These are phyloP conservation scores for Gyromitra esculenta DNA, from an alignment of 2,329 filamentous ascomycete genomes.

Conservation along the genomic window DNA sequence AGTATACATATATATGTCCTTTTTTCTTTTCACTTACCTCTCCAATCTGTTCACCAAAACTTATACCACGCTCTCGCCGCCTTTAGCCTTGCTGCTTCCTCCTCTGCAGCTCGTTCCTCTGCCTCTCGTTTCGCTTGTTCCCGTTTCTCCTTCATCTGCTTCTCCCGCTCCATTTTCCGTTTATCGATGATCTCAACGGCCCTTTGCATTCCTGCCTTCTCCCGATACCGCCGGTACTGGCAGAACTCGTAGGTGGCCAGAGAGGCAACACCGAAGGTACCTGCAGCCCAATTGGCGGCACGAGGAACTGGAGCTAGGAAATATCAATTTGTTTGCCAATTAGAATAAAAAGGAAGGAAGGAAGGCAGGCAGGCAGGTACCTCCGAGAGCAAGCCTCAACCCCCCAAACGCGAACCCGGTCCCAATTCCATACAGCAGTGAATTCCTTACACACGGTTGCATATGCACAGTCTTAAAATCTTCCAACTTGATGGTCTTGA, in stretches of 20 bases:
- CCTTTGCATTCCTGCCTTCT: conserved; percentile 83
- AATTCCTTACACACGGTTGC: conserved; percentile 83
- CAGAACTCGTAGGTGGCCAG: conserved; percentile 84
- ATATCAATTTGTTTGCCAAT: conserved; percentile 61
- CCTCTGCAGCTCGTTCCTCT: conserved; percentile 49
- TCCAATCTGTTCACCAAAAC: conserved; percentile 49
- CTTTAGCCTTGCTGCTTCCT: conserved; percentile 42
- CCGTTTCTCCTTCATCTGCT: conserved; percentile 62
- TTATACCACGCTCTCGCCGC: conserved; percentile 55
- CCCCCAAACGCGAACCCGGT: conserved; percentile 79
- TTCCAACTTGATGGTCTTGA: conserved; percentile 72
- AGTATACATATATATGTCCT: conserved; percentile 34
- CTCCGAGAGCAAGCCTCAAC: conserved; percentile 75
- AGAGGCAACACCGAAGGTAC: conserved; percentile 75
- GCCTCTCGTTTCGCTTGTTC: conserved; percentile 60
- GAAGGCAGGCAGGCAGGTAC: conserved; percentile 15
- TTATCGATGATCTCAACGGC: conserved; percentile 83
- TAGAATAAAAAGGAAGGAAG: conserved; percentile 25
- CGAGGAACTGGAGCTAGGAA: conserved; percentile 70
- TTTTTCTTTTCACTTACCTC: conserved; percentile 50
- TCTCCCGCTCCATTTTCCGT: conserved; percentile 74
- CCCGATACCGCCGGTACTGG: conserved; percentile 75
- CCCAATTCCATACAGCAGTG: conserved; percentile 83
- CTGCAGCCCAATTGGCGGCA: conserved; percentile 86
- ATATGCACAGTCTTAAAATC: conserved; percentile 79